phyloP scores from a whole-genome alignment of 192 early-diverging fungal genomes.

The Kickxella alabastrina region DNA sequence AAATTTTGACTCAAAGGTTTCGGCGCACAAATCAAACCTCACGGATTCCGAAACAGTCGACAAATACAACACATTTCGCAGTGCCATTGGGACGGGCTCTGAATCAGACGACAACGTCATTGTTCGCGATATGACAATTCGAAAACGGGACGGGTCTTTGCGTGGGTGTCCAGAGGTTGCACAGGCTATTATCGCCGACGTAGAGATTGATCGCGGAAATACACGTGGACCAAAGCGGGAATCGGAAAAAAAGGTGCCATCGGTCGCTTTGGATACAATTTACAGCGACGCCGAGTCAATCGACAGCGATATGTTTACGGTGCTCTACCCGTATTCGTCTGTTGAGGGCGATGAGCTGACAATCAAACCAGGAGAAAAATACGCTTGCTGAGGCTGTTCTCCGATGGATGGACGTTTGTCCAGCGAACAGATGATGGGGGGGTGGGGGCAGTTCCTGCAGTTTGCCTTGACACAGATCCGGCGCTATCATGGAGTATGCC shows the following conservation, averaged over 20 bases:
- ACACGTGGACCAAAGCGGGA: too few species aligned
- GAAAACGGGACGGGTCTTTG: slow-evolving; percentile 15
- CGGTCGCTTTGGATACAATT: neutral
- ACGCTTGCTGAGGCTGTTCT: slow-evolving; percentile 24
- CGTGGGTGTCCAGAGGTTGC: slow-evolving; percentile 11
- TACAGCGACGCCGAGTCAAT: neutral
- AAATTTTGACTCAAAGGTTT: too few species aligned
- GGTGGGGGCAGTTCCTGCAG: slow-evolving; percentile 26
- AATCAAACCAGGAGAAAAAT: slow-evolving; percentile 30
- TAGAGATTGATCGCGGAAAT: too few species aligned
- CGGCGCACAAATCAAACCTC: too few species aligned
- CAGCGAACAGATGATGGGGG: slow-evolving; percentile 13
- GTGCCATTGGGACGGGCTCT: neutral
- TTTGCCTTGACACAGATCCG: slow-evolving; percentile 22
- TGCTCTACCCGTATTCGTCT: slow-evolving; percentile 29
- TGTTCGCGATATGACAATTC: neutral
- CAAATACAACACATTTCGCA: too few species aligned
- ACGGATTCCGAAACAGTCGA: too few species aligned
- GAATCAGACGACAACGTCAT: neutral
- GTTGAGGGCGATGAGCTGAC: slow-evolving; percentile 24
- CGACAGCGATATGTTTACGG: slow-evolving; percentile 10
- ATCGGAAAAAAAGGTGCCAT: neutral
- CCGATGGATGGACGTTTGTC: slow-evolving; percentile 36
- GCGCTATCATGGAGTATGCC: too few species aligned
- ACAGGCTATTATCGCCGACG: too few species aligned